Evolutionary conservation across 208 protist genomes (phyloP), one percentile per base, ranked within the genome.

Genomic region (Borovskyia barvae): DNA sequence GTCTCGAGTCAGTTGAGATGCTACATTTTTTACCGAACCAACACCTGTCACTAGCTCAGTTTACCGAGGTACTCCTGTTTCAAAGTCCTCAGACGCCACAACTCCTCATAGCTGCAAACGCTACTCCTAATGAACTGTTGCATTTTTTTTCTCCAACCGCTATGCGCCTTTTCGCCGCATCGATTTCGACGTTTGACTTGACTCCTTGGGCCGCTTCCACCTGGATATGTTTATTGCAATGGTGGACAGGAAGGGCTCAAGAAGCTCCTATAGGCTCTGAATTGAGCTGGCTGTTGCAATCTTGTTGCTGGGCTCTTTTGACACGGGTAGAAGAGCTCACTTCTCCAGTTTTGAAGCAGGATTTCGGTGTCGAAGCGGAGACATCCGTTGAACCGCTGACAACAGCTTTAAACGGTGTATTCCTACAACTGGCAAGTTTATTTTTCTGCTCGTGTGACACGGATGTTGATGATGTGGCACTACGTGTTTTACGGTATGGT

Each of bases 291-390:
- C 64, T 39, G 45, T 50, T 64, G 32, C 64, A 64, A n/a, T 26
- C 59, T 3, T 22, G 54, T n/a, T 63, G 47, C 29, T 71, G 64
- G 64, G 53, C 40, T n/a, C 55, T 71, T 26, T 71, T 71, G 28
- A 40, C 50, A 26, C 48, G 36, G 19, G 22, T 62, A 20, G 49
- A 52, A n/a, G 35, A 33, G 4, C 55, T 52, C 22, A 8, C 52
- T 14, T 62, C 35, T 20, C 6, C 30, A 1, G 35, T 62, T 41
- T 41, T 45, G 12, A 62, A 24, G 14, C 14, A 14, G 1, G 43
- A 35, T 1, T 45, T 52, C 20, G 43, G 33, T 5, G 35, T n/a
- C 1, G 49, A 62, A 22, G 43, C 55, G 12, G 52, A 52, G 17
- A 35, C 49, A 33, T 35, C 32, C 9, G 43, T 41, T 0, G n/a